Evolutionary conservation across 176 grass and related monocot species (phyloP).

Genomic region (maize (Zea mays)): Zm-B73-REFERENCE-NAM-5.0 NC_050105.1:31347501-31348000

Average conservation of each 20-base stretch:
- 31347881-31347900: slow-evolving; percentile 53
- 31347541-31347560: background rate
- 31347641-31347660: background rate
- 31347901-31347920: slow-evolving; percentile 46
- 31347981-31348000: background rate
- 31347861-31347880: slow-evolving; percentile 33
- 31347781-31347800: slow-evolving; percentile 60
- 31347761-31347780: slow-evolving; percentile 38
- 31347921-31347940: background rate
- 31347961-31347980: background rate
- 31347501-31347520: slow-evolving; percentile 48
- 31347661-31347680: slow-evolving; percentile 28
- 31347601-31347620: background rate
- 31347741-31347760: slow-evolving; percentile 12
- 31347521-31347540: slow-evolving; percentile 17
- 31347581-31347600: background rate
- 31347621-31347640: background rate
- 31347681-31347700: slow-evolving; percentile 51
- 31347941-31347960: slow-evolving; percentile 28
- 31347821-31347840: slow-evolving; percentile 63
- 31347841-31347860: slow-evolving; percentile 33
- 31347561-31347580: background rate
- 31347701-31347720: slow-evolving; percentile 51
- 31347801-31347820: slow-evolving; percentile 33
- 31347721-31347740: slow-evolving; percentile 23